These are phyloP conservation scores for Aspergillus panamensis DNA, from an alignment of 495 filamentous ascomycete species.

Conservation along the genomic window DNA sequence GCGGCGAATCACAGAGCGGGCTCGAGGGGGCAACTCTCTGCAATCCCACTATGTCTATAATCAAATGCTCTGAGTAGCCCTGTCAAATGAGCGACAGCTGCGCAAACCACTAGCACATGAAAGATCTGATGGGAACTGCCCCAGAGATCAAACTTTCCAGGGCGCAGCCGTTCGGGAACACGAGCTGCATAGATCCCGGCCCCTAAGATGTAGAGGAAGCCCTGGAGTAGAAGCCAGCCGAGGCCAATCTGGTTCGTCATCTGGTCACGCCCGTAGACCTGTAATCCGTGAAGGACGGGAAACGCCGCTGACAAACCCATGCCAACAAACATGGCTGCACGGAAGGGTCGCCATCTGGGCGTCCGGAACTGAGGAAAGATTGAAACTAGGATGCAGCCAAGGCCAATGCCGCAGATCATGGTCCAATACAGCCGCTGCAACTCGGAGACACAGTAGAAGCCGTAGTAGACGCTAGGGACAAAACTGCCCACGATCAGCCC, in stretches of 20 bases:
- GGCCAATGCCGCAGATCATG: constrained; percentile 74
- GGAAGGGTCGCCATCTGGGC: constrained; percentile 75
- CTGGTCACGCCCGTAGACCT: constrained; percentile 53
- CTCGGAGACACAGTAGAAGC: constrained; percentile 63
- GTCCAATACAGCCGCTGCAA: constrained; percentile 68
- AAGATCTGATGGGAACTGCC: constrained; percentile 64
- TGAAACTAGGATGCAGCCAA: constrained; percentile 70
- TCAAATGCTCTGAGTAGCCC: constrained; percentile 58
- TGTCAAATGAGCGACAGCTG: constrained; percentile 54
- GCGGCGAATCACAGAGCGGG: constrained; percentile 16
- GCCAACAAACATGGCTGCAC: constrained; percentile 85
- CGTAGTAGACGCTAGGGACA: constrained; percentile 83
- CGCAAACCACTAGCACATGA: constrained; percentile 61
- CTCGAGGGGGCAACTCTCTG: constrained; percentile 32
- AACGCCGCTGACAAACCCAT: constrained; percentile 83
- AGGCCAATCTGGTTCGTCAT: constrained; percentile 75
- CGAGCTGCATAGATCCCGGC: constrained; percentile 75
- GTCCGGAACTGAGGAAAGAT: constrained; percentile 77
- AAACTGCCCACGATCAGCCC: constrained; percentile 84
- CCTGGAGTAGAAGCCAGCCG: constrained; percentile 75
- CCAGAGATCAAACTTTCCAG: constrained; percentile 57
- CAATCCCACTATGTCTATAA: constrained; percentile 47
- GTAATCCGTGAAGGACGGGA: constrained; percentile 71
- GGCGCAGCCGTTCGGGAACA: constrained; percentile 47
- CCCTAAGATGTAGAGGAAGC: constrained; percentile 79